Conservation (phyloP, 2,329 filamentous ascomycete genomes). For the Westerdykella ornata region DNA sequence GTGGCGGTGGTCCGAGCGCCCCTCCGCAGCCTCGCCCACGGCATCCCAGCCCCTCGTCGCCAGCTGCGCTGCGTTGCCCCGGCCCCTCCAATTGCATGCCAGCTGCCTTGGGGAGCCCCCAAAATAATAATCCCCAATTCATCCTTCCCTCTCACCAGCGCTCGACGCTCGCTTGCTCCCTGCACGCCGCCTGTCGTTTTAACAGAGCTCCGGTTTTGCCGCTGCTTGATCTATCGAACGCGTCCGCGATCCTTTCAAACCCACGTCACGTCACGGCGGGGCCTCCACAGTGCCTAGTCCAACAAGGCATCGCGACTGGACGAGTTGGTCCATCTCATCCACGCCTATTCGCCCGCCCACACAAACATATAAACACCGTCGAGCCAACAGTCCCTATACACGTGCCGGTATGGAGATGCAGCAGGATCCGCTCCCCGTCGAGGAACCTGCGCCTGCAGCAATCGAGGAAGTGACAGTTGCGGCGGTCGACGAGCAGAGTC, state of each 20-base stretch:
- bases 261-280: slow-evolving; percentile 21
- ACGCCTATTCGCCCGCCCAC: slow-evolving; percentile 22
- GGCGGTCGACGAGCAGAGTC: no score
- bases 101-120: no score
- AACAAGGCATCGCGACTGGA: slow-evolving; percentile 4
- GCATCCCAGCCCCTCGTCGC: no score
- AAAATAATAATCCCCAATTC: no score
- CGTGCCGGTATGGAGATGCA: slow-evolving; percentile 10
- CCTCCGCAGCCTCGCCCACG: slow-evolving; percentile 1
- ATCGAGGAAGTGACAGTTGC: no score
- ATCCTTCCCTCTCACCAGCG: no score
- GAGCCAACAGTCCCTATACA: slow-evolving; percentile 8
- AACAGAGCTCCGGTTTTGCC: slow-evolving; percentile 4
- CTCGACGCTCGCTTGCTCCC: no score
- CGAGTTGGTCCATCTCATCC: slow-evolving; percentile 6
- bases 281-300: slow-evolving; percentile 18
- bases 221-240: slow-evolving; percentile 19
- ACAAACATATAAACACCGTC: slow-evolving; percentile 9
- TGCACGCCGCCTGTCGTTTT: slow-evolving; percentile 5
- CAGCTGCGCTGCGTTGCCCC: not conserved
- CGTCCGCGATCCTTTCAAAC: slow-evolving; percentile 18
- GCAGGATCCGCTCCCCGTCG: slow-evolving; percentile 10
- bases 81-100: slow-evolving; percentile 3
- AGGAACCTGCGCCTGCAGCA: no score
- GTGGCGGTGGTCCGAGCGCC: slow-evolving; percentile 1